A percentile compares a stretch with the other conserved stretches of the same genome.
These are phyloP conservation scores for Sarcodon aspratus DNA, from an alignment of 768 basidiomycete genomes.

Conservation along the genomic window DNA sequence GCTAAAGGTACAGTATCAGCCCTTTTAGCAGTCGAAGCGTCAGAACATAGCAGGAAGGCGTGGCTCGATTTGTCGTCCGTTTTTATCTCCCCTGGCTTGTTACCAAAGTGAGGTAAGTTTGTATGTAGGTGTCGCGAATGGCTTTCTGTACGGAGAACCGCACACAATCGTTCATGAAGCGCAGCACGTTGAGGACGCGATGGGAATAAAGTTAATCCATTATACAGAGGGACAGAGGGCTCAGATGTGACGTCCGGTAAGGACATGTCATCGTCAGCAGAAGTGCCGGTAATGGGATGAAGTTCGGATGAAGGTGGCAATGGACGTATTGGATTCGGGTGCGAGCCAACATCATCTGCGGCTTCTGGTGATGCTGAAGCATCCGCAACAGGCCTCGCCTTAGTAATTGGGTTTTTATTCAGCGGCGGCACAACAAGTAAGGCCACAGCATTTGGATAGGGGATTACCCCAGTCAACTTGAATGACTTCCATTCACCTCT, in stretches of 20 bases:
- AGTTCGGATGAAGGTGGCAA: conserved; percentile 18
- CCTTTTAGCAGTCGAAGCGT: conserved; percentile 32
- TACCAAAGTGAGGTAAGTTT: background rate
- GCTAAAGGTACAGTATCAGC: conserved; percentile 56
- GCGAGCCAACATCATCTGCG: background rate
- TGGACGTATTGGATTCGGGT: conserved; percentile 3
- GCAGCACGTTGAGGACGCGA: conserved; percentile 46
- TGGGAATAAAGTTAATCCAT: conserved; percentile 56
- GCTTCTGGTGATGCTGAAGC: conserved; percentile 2
- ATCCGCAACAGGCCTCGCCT: conserved; percentile 23
- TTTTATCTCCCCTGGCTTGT: background rate
- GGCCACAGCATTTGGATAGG: conserved; percentile 47
- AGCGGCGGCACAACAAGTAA: conserved; percentile 59
- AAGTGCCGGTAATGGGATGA: conserved; percentile 7
- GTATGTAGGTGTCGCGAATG: conserved; percentile 10
- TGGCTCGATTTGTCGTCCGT: conserved; percentile 44
- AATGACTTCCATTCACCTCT: conserved; percentile 44
- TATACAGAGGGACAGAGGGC: conserved; percentile 47
- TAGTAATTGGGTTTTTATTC: conserved; percentile 39
- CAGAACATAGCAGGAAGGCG: conserved; percentile 55
- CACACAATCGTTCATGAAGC: conserved; percentile 35
- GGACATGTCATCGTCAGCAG: too few species aligned
- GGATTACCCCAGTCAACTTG: conserved; percentile 32
- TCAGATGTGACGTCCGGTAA: too few species aligned
- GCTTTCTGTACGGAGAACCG: conserved; percentile 38